Evolutionary conservation across 805 yeast genomes (phyloP).

Genomic region (Cyberlindnera maritima): DNA sequence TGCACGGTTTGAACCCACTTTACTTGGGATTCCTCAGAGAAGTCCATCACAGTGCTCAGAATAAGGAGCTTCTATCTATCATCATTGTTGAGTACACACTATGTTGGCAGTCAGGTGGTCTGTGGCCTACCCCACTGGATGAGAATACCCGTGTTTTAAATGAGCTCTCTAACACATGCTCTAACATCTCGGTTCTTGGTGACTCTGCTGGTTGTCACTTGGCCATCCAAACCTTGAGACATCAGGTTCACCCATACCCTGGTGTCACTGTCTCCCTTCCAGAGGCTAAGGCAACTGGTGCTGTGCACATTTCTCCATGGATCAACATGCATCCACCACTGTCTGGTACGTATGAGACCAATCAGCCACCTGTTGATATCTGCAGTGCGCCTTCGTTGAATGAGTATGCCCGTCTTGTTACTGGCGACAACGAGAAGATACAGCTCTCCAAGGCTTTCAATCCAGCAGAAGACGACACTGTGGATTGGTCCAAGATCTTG

Average conservation of each 20-base stretch:
- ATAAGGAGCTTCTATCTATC: constrained; percentile 6
- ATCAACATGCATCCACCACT: constrained; percentile 13
- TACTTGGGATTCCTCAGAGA: constrained; percentile 7
- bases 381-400: constrained; percentile 2
- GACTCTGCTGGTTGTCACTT: constrained; percentile 34
- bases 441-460: constrained; percentile 1
- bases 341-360: constrained; percentile 6
- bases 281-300: constrained; percentile 3
- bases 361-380: constrained; percentile 7
- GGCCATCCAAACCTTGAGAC: constrained; percentile 18
- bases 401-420: constrained; percentile 3
- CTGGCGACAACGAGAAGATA: neutral
- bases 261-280: constrained; percentile 1
- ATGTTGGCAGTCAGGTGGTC: constrained; percentile 2
- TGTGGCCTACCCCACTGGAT: constrained; percentile 26
- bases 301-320: constrained; percentile 19
- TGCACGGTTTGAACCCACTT: constrained; percentile 11
- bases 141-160: constrained; percentile 22
- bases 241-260: constrained; percentile 3
- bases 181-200: constrained; percentile 26
- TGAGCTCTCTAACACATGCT: constrained; percentile 13
- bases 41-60: neutral
- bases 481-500: constrained; percentile 4
- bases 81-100: constrained; percentile 7
- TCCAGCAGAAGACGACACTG: constrained; percentile 7